Base-by-base conservation (phyloP, 352 stramenopile species). In the Globisporangium camurandrum region DNA sequence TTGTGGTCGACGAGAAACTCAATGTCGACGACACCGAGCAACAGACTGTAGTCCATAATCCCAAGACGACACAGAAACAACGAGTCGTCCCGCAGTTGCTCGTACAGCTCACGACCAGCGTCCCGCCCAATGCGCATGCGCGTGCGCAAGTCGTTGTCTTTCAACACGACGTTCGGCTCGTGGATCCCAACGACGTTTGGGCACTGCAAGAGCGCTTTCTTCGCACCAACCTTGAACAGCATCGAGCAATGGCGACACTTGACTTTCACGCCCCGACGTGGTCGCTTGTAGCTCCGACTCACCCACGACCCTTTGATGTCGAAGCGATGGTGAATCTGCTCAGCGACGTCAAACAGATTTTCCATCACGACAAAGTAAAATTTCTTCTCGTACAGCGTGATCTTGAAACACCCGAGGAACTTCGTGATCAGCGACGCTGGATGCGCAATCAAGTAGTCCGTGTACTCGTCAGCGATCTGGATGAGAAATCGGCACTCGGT, bases 331-430 rank as follows among this genome's bases (percentile, higher is more conserved):
- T 96, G 84, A 37, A 96, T 89, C 41, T 78, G 64, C 28, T 83
- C 63, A 47, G 69, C 77, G 4, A 82, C 69, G 45, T 84, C 75
- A 56, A 97, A 96, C 16, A 97, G 66, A 45, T 96, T 97, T 48
- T 92, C 84, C 88, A 97, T 97, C 28, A 97, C 85, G 47, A 96
- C 75, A 56, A 97, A 97, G 51, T 90, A 93, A 50, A 96, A 94
- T 10, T 79, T 75, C 46, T 89, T 88, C 56, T 88, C 81, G 64
- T 95, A 95, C 58, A 96, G 66, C 12, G 71, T 88, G 52, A 97
- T 92, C 56, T 80, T 85, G 63, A 96, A 93, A 53, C 84, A 93
- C 0, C 88, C 88, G 51, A 86, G 92, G 51, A 96, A 96, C 50
- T 93, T 88, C 33, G 84, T 96, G 31, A 97, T 70, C 16, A 94